Evolutionary conservation across 768 basidiomycete species (phyloP), one percentile per base, ranked within the genome.

Genomic region (Lyophyllum semitale): DNA sequence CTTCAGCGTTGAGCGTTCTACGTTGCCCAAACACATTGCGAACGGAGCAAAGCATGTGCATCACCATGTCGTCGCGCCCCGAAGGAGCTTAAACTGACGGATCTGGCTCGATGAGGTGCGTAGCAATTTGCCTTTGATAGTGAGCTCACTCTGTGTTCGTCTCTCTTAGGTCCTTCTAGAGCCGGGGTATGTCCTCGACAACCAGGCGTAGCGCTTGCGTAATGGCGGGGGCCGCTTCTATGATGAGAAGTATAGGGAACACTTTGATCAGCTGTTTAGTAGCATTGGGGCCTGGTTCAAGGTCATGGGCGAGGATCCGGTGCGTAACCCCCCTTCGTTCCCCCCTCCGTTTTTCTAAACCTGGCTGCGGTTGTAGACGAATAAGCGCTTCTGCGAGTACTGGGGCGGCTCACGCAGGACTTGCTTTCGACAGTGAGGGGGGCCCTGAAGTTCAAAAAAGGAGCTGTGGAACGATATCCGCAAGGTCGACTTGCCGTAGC

Each of bases 391-490:
- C 64, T 92, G 91, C 23, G 81, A 91, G 53, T 91, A 95, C 67
- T 91, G 87, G 86, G 84, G 0, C 78, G 89, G 8, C 77, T 96
- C 22, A 92, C 91, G 33, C 85, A 80, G 60, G 91, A 96, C 60
- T 66, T 98, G n/a, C 76, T 97, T 91, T 93, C 52, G 82, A 90
- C 61, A 75, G 71, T 42, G 90, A 95, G 58, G 95, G 95, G 8
- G 84, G 82, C 57, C n/a, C 77, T 97, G 53, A 85, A 85, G 68
- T 97, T 93, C 82, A 97, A 98, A 77, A n/a, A 82, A 86, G 3
- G 82, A 88, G 29, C 74, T 98, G 2, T 93, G 95, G 95, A 83
- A 84, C 61, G 95, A 98, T 67, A 84, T 98, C 42, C 78, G 94
- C 33, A 79, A 79, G 33, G 87, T 93, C 51, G 91, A 97, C 54